A percentile compares a stretch with the other conserved stretches of the same genome.
Evolutionary conservation across 306 rosid species (phyloP).

Genomic region (Pyrus pyrifolia): DNA sequence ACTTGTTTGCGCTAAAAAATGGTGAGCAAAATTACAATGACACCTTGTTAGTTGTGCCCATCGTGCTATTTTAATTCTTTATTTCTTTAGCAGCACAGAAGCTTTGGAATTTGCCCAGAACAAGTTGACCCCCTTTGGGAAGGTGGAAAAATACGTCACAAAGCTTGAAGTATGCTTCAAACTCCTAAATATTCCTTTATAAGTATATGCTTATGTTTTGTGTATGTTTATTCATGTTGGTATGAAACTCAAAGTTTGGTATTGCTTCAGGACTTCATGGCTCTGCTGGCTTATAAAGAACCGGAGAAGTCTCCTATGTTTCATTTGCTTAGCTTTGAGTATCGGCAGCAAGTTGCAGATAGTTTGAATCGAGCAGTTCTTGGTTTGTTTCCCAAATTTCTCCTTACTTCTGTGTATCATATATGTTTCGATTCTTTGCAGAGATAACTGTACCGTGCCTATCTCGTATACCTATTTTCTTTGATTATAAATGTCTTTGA

Average conservation of each 20-base stretch:
- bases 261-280: constrained; percentile 61
- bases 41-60: constrained; percentile 2
- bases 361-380: constrained; percentile 71
- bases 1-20: constrained; percentile 65
- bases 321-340: constrained; percentile 72
- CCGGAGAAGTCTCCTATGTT: constrained; percentile 92
- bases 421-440: not conserved
- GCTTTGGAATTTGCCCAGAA: constrained; percentile 89
- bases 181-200: not conserved
- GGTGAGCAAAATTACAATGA: constrained; percentile 46
- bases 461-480: not conserved
- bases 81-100: constrained; percentile 83
- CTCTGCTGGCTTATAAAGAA: constrained; percentile 86
- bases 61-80: constrained; percentile 13
- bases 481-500: not conserved
- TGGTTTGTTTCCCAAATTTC: constrained; percentile 48
- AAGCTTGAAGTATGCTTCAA: constrained; percentile 57
- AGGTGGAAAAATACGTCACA: constrained; percentile 46
- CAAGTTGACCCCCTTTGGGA: constrained; percentile 66
- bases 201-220: not conserved
- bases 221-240: not conserved
- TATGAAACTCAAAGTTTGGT: not conserved
- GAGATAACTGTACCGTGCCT: not conserved
- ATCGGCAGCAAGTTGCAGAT: constrained; percentile 71
- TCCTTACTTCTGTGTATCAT: not conserved